phyloP scores from a whole-genome alignment of 495 filamentous ascomycete genomes.

The Annulohypoxylon moriforme region DNA sequence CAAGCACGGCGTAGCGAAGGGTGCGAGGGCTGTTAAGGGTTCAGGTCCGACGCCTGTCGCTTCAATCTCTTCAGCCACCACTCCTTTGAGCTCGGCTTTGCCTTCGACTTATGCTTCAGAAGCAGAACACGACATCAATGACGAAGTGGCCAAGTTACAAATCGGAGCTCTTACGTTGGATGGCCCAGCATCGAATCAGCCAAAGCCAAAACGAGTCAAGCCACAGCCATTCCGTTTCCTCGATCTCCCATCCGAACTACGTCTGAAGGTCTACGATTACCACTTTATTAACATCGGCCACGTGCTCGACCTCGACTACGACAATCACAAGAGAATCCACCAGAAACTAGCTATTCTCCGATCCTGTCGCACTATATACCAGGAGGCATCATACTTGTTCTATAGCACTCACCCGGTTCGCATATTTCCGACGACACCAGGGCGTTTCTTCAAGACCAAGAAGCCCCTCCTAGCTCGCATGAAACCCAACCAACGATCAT shows the following conservation, averaged over 20 bases:
- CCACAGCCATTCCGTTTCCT: slow-evolving; percentile 75
- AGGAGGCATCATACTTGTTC: slow-evolving; percentile 78
- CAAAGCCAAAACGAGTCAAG: slow-evolving; percentile 40
- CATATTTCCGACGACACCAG: slow-evolving; percentile 78
- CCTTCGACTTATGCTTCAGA: slow-evolving; percentile 60
- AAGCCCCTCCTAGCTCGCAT: slow-evolving; percentile 73
- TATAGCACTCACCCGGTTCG: slow-evolving; percentile 81
- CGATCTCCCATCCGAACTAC: slow-evolving; percentile 80
- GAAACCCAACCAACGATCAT: slow-evolving; percentile 71
- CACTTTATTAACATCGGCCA: slow-evolving; percentile 64
- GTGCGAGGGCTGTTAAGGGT: slow-evolving; percentile 45
- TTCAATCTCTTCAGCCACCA: slow-evolving; percentile 50
- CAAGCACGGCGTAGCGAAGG: slow-evolving; percentile 43
- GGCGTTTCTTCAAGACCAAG: slow-evolving; percentile 72
- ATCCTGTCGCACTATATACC: slow-evolving; percentile 71
- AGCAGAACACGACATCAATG: slow-evolving; percentile 51
- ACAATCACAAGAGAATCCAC: slow-evolving; percentile 69
- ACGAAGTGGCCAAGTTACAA: slow-evolving; percentile 45
- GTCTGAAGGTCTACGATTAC: slow-evolving; percentile 73
- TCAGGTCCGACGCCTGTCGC: slow-evolving; percentile 49
- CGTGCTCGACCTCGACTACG: slow-evolving; percentile 77
- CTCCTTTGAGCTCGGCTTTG: slow-evolving; percentile 53
- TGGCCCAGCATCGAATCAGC: slow-evolving; percentile 26
- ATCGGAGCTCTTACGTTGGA: slow-evolving; percentile 51
- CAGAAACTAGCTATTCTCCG: slow-evolving; percentile 70